Base-by-base conservation (phyloP, 75 land plant species). In the Selaginella tamariscina region DNA sequence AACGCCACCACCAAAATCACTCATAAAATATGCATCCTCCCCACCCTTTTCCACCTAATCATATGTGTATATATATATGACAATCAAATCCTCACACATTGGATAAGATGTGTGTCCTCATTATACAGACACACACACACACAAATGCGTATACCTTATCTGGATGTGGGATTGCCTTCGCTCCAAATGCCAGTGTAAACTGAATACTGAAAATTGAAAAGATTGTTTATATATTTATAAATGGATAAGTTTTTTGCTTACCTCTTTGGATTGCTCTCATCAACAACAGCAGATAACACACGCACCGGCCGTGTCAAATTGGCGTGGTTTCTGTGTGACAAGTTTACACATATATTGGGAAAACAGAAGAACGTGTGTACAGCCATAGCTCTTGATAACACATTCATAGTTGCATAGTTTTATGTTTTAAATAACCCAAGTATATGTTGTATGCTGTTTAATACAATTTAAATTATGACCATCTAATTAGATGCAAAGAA, bases 1-100 rank as follows among this genome's bases (percentile, higher is more conserved):
- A 54, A 93, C 84, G 55, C 93, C 89, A 23, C 95, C 90, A 76
- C 72, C 77, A 31, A 72, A 77, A 70, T 33, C 78, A 73, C 88
- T 84, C 11, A 86, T 80, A 69, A 89, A 85, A 31, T 86, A 89
- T 30, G 95, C 98, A 93, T 93, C 95, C 66, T 93, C 98, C 20
- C 98, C 98, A 30, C 98, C 98, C 76, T 69, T 86, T 0, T 80
- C 90, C 62, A 82, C 91, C 98, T 93, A 75, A 29, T 71, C 28
- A 32, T 23, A 62, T 26, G 56, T 55, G 0, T 31, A 49, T 26
- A 30, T 1, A 29, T 30, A 30, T 22, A 11, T 28, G 67, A 32
- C 21, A 28, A 30, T 39, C 24, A 21, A 29, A 21, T 1, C n/a
- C 55, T 72, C 21, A 30, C 29, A 28, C 68, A 66, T 13, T 66